Evolutionary conservation across 345 rosid species (phyloP), one percentile per base, ranked within the genome.

Genomic region (Atalantia buxifolia): DNA sequence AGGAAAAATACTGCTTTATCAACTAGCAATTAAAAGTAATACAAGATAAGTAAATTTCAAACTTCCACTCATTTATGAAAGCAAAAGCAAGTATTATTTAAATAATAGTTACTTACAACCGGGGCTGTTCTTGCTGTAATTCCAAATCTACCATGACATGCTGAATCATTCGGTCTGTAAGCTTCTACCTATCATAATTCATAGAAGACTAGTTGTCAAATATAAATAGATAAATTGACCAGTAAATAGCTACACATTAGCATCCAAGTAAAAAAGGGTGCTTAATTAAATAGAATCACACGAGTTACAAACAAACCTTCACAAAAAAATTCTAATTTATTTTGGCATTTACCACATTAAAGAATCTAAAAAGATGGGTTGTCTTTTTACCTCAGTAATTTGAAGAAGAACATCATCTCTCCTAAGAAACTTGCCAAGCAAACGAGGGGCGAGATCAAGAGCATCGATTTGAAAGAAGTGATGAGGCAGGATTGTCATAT

Each of bases 141-240:
- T 60, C 99, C 97, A 71, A 91, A 91, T 76, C 99, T 85, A 36
- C 90, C 97, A 73, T 95, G 99, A 64, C 97, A 95, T 78, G 99
- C 98, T 77, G 99, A 93, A 84, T 95, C 98, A 84, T 91, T 87
- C 65, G 92, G 93, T 81, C 98, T 79, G 81, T 95, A 95, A 82
- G 99, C 98, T 90, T 95, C 99, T 16, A 92, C 99, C 99, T 92
- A 80, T 12, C 48, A 63, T 61, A 79, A 4, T 13, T 45, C 50
- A 45, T 13, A 12, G 50, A 45, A 45, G 5, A 12, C 50, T 45
- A 45, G 16, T 45, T 45, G 50, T 45, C 16, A 45, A 45, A 13
- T 12, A 45, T 12, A 45, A 12, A 45, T 12, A 45, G 18, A 12
- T 45, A 45, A 45, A 3, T 13, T 45, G 16, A 45, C 4, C 18